Percentiles rank a stretch among this genome's conserved stretches.
phyloP scores from a whole-genome alignment of 768 basidiomycete genomes.

The Boletus edulis region DNA sequence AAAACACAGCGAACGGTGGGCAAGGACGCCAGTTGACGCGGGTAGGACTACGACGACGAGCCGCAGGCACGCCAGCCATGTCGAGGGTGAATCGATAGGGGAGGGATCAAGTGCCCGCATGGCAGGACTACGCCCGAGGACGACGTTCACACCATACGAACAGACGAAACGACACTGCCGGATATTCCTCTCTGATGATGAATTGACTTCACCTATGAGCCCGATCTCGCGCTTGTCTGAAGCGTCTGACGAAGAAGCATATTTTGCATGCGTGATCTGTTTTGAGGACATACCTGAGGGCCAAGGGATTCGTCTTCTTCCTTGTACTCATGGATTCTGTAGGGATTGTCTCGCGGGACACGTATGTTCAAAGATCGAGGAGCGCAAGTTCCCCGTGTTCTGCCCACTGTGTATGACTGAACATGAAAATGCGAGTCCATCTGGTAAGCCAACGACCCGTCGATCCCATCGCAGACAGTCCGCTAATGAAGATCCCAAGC shows the following conservation, averaged over 20 bases:
- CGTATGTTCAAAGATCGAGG: conserved; percentile 44
- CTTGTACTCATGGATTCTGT: conserved; percentile 55
- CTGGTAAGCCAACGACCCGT: conserved; percentile 26
- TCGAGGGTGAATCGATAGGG: background rate
- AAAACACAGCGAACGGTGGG: background rate
- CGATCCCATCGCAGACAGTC: background rate
- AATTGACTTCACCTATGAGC: background rate
- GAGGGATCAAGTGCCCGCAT: conserved; percentile 4
- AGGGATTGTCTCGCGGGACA: conserved; percentile 47
- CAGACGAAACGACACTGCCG: conserved; percentile 24
- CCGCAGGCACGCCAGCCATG: background rate
- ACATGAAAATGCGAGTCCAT: conserved; percentile 24
- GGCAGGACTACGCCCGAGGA: background rate
- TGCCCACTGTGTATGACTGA: conserved; percentile 56
- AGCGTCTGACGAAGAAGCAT: conserved; percentile 6
- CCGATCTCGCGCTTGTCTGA: background rate
- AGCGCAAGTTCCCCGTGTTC: conserved; percentile 53
- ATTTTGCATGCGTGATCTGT: conserved; percentile 56
- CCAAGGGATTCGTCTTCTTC: conserved; percentile 36
- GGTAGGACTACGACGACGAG: background rate
- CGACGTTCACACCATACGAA: conserved; percentile 15
- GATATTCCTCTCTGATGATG: conserved; percentile 23
- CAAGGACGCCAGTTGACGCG: background rate
- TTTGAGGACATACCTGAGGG: conserved; percentile 44
- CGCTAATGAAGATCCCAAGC: background rate